Base-by-base conservation (phyloP, 2,329 filamentous ascomycete species). In the Colletotrichum sp. region DNA sequence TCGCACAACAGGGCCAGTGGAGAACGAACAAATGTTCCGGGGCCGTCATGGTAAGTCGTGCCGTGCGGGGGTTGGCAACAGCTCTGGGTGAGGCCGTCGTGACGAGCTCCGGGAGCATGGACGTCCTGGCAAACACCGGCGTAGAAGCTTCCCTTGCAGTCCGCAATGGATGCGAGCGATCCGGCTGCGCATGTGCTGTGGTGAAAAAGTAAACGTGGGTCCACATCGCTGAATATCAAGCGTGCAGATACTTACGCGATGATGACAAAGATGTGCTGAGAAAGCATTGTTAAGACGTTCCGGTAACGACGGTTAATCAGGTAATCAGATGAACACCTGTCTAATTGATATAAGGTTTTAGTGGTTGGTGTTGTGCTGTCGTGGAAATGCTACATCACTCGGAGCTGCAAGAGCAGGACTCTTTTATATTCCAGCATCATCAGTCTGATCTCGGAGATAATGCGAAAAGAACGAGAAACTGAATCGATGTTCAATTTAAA, bases 391-490 rank as follows among this genome's bases (percentile, higher is more conserved):
- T 4, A 48, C 18, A 48, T 2, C 18, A n/a, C 5, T n/a, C 3
- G 18, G 38, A 21, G 38, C 18, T 43, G 38, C 38, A 5, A n/a
- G 8, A 12, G 1, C 12, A 12, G 3, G 38, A 48, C 18, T 48
- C 18, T 48, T 48, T 48, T 48, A 12, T 48, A 21, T 48, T 48
- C 9, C 2, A 2, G 1, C 38, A 3, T 48, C 38, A 48, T 9
- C 9, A 12, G 0, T 48, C 5, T 48, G 6, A 48, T 9, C 18
- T 48, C 38, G 10, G 3, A n/a, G 0, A 2, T 5, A 48, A 48
- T 48, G 9, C 38, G 38, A 48, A 5, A n/a, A 48, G 38, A 48
- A 1, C 9, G 18, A 48, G 18, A 48, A 12, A 48, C 38, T 48
- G 38, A 48, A 18, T 48, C 38, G 6, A n/a, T n/a, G 0, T 48